Percentiles rank a stretch among this genome's conserved stretches.
Conservation (phyloP, 768 basidiomycete genomes). For the Artomyces pyxidatus region DNA sequence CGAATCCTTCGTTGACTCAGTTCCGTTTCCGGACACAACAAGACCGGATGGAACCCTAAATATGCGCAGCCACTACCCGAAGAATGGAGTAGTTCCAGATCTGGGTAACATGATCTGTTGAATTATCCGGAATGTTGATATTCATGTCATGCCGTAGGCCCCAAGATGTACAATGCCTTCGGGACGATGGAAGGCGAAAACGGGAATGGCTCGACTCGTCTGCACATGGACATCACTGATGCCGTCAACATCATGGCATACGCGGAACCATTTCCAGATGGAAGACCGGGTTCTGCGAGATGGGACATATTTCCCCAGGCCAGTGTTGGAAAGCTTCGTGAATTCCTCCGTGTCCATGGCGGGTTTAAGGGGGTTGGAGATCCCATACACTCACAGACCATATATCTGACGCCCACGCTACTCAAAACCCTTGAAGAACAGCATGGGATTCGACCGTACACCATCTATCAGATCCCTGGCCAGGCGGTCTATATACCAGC, state of each 20-base stretch:
- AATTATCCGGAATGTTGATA: not conserved
- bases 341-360: constrained; percentile 51
- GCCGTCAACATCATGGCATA: constrained; percentile 88
- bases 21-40: constrained; percentile 86
- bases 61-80: constrained; percentile 81
- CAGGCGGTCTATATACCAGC: constrained; percentile 96
- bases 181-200: constrained; percentile 57
- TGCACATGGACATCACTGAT: constrained; percentile 95
- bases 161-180: constrained; percentile 94
- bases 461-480: constrained; percentile 86
- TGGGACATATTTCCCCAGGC: constrained; percentile 84
- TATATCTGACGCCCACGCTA: constrained; percentile 21
- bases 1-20: constrained; percentile 74
- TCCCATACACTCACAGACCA: not conserved
- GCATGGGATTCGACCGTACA: constrained; percentile 65
- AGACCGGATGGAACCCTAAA: constrained; percentile 84
- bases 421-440: constrained; percentile 58
- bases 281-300: constrained; percentile 64
- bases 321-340: constrained; percentile 68
- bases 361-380: not conserved
- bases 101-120: constrained; percentile 65
- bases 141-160: constrained; percentile 38
- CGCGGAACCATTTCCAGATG: constrained; percentile 49
- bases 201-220: constrained; percentile 76
- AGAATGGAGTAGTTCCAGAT: constrained; percentile 72